Base-by-base conservation (phyloP, 768 basidiomycete species). In the Mrakia frigida region DNA sequence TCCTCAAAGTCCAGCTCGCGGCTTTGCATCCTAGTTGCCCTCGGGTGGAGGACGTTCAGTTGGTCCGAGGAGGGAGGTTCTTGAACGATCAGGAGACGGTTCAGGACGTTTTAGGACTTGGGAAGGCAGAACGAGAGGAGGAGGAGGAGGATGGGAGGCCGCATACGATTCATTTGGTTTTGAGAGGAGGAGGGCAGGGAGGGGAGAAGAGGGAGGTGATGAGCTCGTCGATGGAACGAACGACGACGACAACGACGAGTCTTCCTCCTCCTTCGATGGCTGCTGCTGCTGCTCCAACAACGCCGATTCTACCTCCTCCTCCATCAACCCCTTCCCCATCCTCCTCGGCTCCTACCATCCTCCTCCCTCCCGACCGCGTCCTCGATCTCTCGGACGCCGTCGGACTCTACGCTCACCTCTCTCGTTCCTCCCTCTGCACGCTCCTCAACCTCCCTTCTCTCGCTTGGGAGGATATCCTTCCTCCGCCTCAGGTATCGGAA, bases 141-240 rank as follows among this genome's bases (percentile, higher is more conserved):
- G 52, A 56, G 9, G 75, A n/a, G 11, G 71, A 73, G 18, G 70
- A 41, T 0, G 52, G 67, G 9, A 43, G 28, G 11, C n/a, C 65
- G 5, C 71, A 77, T 41, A 71, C 70, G 46, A 77, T 77, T 33
- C 76, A 77, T 52, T 63, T 77, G 7, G 71, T 77, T 1, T 39
- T 77, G 37, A n/a, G 71, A 31, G 70, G 70, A 25, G 5, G 56
- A 41, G 52, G 46, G 39, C 2, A 13, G 25, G 28, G 6, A 10
- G n/a, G n/a, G 21, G 28, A n/a, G 61, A 28, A 39, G 46, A 50
- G 21, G 46, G 46, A 50, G 13, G 5, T 11, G 39, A 14, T 18
- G 46, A 50, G 16, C 46, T 50, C 46, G n/a, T n/a, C n/a, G n/a
- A n/a, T n/a, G n/a, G n/a, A n/a, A 50, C 18, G 16, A 50, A 21